These are phyloP conservation scores for Medicago truncatula DNA, from an alignment of 306 rosid genomes.

Conservation along the genomic window MtrunA17r5.0-ANR NC_053044.1:51346501-51347000, in stretches of 20 bases:
- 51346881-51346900: constrained; percentile 42
- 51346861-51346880: constrained; percentile 71
- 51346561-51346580: constrained; percentile 90
- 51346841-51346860: constrained; percentile 91
- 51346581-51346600: constrained; percentile 70
- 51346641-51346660: constrained; percentile 94
- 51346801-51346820: constrained; percentile 94
- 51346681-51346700: constrained; percentile 70
- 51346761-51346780: constrained; percentile 97
- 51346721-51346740: constrained; percentile 67
- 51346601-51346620: constrained; percentile 84
- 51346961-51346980: constrained; percentile 27
- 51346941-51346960: constrained; percentile 35
- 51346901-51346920: constrained; percentile 61
- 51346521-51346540: constrained; percentile 47
- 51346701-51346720: constrained; percentile 75
- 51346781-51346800: constrained; percentile 86
- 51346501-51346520: background rate
- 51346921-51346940: constrained; percentile 75
- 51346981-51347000: constrained; percentile 59
- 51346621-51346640: constrained; percentile 94
- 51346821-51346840: constrained; percentile 66
- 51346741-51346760: constrained; percentile 87
- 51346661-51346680: constrained; percentile 83
- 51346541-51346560: constrained; percentile 49